Evolutionary conservation across 257 asterid species (phyloP).

Genomic region (Jacaranda mimosifolia): DNA sequence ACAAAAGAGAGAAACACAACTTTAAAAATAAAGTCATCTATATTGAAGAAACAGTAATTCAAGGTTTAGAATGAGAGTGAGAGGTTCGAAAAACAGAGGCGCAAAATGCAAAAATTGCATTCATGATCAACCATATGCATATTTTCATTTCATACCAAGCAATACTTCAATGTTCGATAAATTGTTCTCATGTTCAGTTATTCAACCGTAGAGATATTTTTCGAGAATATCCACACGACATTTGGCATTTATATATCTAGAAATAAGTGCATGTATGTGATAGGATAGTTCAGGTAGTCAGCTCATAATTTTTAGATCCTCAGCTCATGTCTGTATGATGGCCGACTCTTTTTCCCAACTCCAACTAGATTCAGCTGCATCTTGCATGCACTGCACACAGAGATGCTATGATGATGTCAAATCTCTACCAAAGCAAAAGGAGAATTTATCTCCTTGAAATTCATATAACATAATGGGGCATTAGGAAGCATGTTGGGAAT

Average conservation of each 20-base stretch:
- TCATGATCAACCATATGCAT: neutral
- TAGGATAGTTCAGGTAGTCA: neutral
- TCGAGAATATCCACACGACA: neutral
- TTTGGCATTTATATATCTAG: neutral
- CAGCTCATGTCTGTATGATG: neutral
- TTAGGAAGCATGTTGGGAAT: neutral
- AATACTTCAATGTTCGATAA: neutral
- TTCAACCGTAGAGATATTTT: neutral
- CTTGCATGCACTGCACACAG: neutral
- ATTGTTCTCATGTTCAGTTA: neutral
- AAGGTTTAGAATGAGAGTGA: neutral
- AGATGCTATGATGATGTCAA: neutral
- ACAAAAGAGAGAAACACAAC: no score
- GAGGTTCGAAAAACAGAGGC: constrained; percentile 4
- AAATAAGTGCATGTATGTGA: constrained; percentile 5
- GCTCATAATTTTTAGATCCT: neutral
- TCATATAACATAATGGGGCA: neutral
- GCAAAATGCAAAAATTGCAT: neutral
- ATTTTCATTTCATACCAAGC: neutral
- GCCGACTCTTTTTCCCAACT: neutral
- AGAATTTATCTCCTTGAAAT: neutral
- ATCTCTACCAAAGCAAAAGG: constrained; percentile 2
- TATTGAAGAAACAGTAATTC: neutral
- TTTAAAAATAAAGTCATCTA: no score
- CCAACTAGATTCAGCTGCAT: constrained; percentile 9